A percentile compares a stretch with the other conserved stretches of the same genome.
Evolutionary conservation across 1,284 basidiomycete species (phyloP).

Genomic region (Marasmius tenuissimus): DNA sequence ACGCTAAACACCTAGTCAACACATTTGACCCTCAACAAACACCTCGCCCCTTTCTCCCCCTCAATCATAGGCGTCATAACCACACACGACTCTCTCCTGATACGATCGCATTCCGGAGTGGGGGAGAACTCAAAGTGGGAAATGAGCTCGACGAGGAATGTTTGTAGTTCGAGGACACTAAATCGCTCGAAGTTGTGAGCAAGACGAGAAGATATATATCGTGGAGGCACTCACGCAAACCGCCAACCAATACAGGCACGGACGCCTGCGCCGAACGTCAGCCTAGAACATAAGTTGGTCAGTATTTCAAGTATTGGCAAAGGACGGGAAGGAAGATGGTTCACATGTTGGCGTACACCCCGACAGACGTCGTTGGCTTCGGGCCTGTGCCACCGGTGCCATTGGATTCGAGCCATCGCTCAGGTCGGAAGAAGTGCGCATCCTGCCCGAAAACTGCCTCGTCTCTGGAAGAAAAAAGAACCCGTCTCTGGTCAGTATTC

Average conservation of each 20-base stretch:
- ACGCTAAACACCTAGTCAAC: not conserved
- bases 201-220: not conserved
- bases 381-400: constrained; percentile 19
- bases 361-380: constrained; percentile 43
- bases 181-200: not conserved
- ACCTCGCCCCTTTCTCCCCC: not conserved
- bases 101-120: constrained; percentile 34
- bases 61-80: constrained; percentile 35
- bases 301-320: not conserved
- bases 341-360: constrained; percentile 50
- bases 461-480: constrained; percentile 16
- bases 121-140: constrained; percentile 47
- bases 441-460: constrained; percentile 33
- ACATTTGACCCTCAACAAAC: not conserved
- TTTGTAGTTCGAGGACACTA: constrained; percentile 45
- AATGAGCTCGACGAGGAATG: constrained; percentile 48
- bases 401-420: constrained; percentile 41
- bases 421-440: constrained; percentile 38
- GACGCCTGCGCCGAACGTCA: constrained; percentile 44
- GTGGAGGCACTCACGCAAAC: constrained; percentile 36
- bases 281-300: constrained; percentile 22
- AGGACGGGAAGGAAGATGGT: constrained; percentile 17
- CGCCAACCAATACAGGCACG: constrained; percentile 50
- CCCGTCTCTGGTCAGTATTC: too few species aligned
- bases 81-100: constrained; percentile 40